A percentile compares a stretch with the other conserved stretches of the same genome.
Conservation (phyloP, 495 filamentous ascomycete species). For the Amniculicola lignicola region DNA sequence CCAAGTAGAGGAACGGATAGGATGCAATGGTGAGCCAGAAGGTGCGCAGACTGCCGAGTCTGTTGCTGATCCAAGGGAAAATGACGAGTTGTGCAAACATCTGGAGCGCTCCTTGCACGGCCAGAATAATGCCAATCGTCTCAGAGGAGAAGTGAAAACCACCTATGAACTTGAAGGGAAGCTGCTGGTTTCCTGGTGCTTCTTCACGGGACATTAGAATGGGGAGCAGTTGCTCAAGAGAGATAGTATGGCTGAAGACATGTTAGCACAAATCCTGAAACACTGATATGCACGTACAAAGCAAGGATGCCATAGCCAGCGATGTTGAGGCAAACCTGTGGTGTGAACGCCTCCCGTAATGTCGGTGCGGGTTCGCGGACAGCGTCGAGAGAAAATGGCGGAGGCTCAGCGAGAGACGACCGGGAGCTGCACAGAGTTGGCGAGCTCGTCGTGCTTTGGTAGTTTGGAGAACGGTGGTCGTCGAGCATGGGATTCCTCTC, state of each 20-base stretch:
- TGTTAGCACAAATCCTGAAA: slow-evolving; percentile 9
- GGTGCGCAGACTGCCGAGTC: slow-evolving; percentile 70
- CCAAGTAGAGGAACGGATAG: slow-evolving; percentile 86
- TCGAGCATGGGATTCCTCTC: slow-evolving; percentile 47
- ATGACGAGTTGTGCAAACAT: slow-evolving; percentile 79
- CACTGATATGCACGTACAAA: slow-evolving; percentile 65
- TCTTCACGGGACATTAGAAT: slow-evolving; percentile 80
- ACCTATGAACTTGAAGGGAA: slow-evolving; percentile 85
- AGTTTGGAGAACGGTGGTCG: slow-evolving; percentile 59
- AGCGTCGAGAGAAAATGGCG: slow-evolving; percentile 29
- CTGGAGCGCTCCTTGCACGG: slow-evolving; percentile 85
- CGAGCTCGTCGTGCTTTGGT: slow-evolving; percentile 60
- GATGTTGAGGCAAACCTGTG: slow-evolving; percentile 78
- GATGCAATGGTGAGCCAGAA: slow-evolving; percentile 74
- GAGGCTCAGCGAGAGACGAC: slow-evolving; percentile 33
- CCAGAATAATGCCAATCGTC: slow-evolving; percentile 80
- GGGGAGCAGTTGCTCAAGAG: slow-evolving; percentile 89
- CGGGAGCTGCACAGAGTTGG: slow-evolving; percentile 39
- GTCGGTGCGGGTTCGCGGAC: slow-evolving; percentile 9
- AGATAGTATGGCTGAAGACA: slow-evolving; percentile 72
- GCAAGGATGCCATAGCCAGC: slow-evolving; percentile 88
- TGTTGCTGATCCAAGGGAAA: slow-evolving; percentile 68
- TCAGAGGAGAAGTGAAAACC: slow-evolving; percentile 80
- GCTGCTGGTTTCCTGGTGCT: slow-evolving; percentile 50
- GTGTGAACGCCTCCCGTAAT: slow-evolving; percentile 63